phyloP scores from a whole-genome alignment of 257 asterid species.

The Scutellaria minor region DNA sequence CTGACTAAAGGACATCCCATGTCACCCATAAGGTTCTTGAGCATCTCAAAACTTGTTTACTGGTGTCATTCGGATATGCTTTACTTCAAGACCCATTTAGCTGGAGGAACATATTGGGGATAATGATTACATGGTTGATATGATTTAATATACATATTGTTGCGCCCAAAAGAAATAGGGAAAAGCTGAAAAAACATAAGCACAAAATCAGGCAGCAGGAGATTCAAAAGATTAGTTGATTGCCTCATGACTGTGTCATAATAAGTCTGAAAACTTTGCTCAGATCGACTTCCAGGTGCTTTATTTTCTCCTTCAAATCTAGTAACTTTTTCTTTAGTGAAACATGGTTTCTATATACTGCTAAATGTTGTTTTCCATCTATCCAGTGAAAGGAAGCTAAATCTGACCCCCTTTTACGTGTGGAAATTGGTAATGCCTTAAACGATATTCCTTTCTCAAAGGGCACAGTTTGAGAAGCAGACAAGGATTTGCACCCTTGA shows the following conservation, averaged over 20 bases:
- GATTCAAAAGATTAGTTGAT: not conserved
- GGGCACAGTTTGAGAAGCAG: too few relatives aligned
- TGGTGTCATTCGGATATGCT: slow-evolving; percentile 63
- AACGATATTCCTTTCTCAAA: too few relatives aligned
- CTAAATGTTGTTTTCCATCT: slow-evolving; percentile 22
- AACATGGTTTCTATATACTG: slow-evolving; percentile 24
- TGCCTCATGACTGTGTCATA: too few relatives aligned
- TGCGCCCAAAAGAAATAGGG: slow-evolving; percentile 58
- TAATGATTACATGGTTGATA: slow-evolving; percentile 66
- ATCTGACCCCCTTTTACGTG: too few relatives aligned
- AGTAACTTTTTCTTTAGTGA: not conserved
- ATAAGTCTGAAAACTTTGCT: too few relatives aligned
- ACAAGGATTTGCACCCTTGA: too few relatives aligned
- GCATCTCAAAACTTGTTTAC: slow-evolving; percentile 80
- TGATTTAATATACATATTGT: slow-evolving; percentile 69
- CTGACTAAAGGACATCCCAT: slow-evolving; percentile 57
- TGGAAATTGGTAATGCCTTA: too few relatives aligned
- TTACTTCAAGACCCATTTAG: slow-evolving; percentile 65
- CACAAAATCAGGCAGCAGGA: slow-evolving; percentile 56
- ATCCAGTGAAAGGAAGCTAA: slow-evolving; percentile 54
- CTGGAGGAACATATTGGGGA: slow-evolving; percentile 74
- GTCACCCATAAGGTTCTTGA: slow-evolving; percentile 85
- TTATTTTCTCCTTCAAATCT: slow-evolving; percentile 26
- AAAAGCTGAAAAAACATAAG: slow-evolving; percentile 52
- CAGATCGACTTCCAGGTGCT: slow-evolving; percentile 10